Evolutionary conservation across 2,329 filamentous ascomycete species (phyloP).

Genomic region (Exophiala sp.): DNA sequence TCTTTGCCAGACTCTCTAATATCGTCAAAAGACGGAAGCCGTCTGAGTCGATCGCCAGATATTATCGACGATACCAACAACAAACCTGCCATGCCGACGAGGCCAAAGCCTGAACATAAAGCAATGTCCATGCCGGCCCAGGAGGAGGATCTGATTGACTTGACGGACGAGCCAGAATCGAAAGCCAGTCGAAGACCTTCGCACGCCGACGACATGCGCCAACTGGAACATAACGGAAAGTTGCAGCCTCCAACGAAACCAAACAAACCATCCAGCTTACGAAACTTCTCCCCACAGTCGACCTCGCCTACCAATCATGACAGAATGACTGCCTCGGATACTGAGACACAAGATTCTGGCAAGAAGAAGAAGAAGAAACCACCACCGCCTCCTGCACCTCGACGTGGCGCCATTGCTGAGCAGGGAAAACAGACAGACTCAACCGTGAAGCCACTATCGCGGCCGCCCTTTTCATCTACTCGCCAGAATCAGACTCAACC

Average conservation of each 20-base stretch:
- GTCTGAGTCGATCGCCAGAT: conserved; percentile 4
- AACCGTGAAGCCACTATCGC: conserved; percentile 18
- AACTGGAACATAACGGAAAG: conserved; percentile 20
- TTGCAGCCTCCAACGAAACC: conserved; percentile 39
- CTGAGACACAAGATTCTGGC: conserved; percentile 14
- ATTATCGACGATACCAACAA: conserved; percentile 30
- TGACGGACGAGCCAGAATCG: conserved; percentile 34
- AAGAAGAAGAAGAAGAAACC: conserved; percentile 36
- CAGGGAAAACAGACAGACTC: not conserved
- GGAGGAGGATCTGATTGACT: conserved; percentile 38
- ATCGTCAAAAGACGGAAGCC: conserved; percentile 27
- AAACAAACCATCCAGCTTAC: conserved; percentile 42
- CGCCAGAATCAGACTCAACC: conserved; percentile 26
- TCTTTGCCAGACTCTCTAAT: conserved; percentile 25
- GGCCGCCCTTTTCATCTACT: conserved; percentile 30
- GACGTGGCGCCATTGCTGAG: conserved; percentile 27
- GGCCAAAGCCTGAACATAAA: conserved; percentile 28
- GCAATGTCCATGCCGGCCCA: conserved; percentile 27
- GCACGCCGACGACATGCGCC: conserved; percentile 13
- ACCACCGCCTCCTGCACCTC: conserved; percentile 37
- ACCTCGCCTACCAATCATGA: conserved; percentile 11
- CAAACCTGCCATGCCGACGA: conserved; percentile 40
- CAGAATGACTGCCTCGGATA: conserved; percentile 16
- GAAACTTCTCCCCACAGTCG: conserved; percentile 32
- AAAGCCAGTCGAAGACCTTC: conserved; percentile 20